These are phyloP conservation scores for Thalassiosira hispida DNA, from an alignment of 352 stramenopile species.

Conservation along the genomic window DNA sequence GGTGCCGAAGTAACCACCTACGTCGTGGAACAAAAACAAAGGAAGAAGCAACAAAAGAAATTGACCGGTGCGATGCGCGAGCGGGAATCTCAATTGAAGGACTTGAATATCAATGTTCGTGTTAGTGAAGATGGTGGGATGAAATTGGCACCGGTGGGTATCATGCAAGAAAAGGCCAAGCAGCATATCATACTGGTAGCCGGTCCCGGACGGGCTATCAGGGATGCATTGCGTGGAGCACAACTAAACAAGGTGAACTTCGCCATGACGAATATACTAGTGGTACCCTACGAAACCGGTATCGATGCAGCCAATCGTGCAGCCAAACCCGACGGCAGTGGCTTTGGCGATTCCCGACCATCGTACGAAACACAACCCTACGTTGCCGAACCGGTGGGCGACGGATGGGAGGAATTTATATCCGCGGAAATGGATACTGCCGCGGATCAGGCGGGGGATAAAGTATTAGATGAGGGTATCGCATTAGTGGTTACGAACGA, in stretches of 20 bases:
- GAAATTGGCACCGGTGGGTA: conserved; percentile 48
- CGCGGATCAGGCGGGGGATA: conserved; percentile 72
- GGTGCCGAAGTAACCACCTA: conserved; percentile 57
- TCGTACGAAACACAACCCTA: conserved; percentile 80
- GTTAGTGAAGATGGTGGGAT: conserved; percentile 60
- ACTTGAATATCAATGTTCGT: conserved; percentile 66
- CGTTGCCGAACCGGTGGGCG: conserved; percentile 62
- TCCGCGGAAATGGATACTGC: conserved; percentile 70
- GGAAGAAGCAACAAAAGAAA: conserved; percentile 66
- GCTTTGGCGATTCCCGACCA: conserved; percentile 65
- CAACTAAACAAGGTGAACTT: conserved; percentile 83
- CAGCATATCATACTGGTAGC: conserved; percentile 83
- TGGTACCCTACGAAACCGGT: conserved; percentile 78
- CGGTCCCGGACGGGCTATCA: conserved; percentile 66
- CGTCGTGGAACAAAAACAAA: conserved; percentile 70
- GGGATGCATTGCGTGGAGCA: conserved; percentile 74
- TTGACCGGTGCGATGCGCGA: conserved; percentile 60
- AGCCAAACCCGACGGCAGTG: conserved; percentile 48
- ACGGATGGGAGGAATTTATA: conserved; percentile 79
- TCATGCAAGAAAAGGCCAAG: conserved; percentile 68
- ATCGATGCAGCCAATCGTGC: conserved; percentile 37
- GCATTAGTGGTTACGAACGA: conserved; percentile 75
- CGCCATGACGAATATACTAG: conserved; percentile 78
- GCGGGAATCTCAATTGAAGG: conserved; percentile 51
- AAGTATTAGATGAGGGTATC: conserved; percentile 71